phyloP scores from a whole-genome alignment of 2,329 filamentous ascomycete species.

The Cadophora gregata region DNA sequence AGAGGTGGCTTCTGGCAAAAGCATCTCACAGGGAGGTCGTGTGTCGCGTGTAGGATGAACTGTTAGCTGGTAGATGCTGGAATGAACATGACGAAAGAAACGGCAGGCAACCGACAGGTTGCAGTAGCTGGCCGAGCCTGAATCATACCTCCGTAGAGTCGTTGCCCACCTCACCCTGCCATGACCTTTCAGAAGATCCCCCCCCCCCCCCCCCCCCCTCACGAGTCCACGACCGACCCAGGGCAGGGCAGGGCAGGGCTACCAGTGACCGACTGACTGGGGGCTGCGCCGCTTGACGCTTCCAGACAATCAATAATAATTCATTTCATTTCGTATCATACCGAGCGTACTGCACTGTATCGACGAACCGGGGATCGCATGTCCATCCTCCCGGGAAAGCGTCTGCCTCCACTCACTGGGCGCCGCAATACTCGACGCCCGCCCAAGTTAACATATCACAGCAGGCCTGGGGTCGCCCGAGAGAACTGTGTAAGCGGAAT shows the following conservation, averaged over 20 bases:
- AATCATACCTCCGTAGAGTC: too few relatives aligned
- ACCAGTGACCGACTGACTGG: too few relatives aligned
- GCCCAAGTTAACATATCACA: too few relatives aligned
- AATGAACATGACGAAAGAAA: neutral
- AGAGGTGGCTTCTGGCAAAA: neutral
- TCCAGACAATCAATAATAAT: neutral
- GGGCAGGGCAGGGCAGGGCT: too few relatives aligned
- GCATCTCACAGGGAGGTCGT: neutral
- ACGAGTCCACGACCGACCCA: too few relatives aligned
- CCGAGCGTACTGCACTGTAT: neutral
- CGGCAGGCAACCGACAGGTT: neutral
- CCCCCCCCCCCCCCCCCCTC: neutral
- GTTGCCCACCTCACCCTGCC: neutral
- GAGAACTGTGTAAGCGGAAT: too few relatives aligned
- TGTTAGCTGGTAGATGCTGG: neutral
- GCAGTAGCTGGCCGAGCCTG: neutral
- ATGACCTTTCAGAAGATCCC: neutral
- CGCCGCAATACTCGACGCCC: neutral
- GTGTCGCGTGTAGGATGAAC: neutral
- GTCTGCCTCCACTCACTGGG: neutral
- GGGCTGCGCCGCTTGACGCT: neutral
- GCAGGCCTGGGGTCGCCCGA: neutral
- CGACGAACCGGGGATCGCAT: neutral
- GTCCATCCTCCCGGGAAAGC: too few relatives aligned
- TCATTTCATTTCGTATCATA: too few relatives aligned